A percentile compares a stretch with the other conserved stretches of the same genome.
phyloP scores from a whole-genome alignment of 495 filamentous ascomycete genomes.

The Penicillium mononematosum region DNA sequence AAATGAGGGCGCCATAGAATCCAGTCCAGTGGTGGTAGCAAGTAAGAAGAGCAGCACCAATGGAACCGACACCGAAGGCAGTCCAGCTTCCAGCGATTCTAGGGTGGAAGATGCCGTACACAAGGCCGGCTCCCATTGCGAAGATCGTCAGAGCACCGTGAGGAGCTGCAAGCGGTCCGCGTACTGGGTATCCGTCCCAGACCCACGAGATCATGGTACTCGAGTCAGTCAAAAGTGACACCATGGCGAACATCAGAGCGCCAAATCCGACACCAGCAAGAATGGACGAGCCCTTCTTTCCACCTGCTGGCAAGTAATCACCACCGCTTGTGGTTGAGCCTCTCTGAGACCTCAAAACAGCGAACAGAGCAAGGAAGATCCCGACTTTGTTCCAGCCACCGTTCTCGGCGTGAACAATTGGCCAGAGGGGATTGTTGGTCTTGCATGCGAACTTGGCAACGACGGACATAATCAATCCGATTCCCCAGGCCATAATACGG shows the following conservation, averaged over 20 bases:
- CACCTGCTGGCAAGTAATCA: constrained; percentile 46
- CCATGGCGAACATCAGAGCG: constrained; percentile 85
- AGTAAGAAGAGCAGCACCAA: constrained; percentile 80
- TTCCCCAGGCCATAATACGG: constrained; percentile 72
- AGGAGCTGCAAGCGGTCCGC: constrained; percentile 83
- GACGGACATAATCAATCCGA: constrained; percentile 81
- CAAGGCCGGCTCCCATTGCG: constrained; percentile 81
- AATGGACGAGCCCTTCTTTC: constrained; percentile 64
- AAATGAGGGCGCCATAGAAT: constrained; percentile 76
- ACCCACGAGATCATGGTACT: constrained; percentile 99
- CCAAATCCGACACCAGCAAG: constrained; percentile 76
- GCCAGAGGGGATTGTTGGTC: constrained; percentile 99
- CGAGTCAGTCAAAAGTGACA: constrained; percentile 91
- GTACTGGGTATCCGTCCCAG: constrained; percentile 96
- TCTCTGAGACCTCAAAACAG: constrained; percentile 69
- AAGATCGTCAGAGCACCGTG: constrained; percentile 83
- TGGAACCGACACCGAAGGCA: constrained; percentile 69
- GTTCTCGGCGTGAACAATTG: constrained; percentile 82
- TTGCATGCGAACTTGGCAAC: constrained; percentile 90
- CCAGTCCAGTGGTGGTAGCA: constrained; percentile 81
- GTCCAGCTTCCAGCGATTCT: constrained; percentile 75
- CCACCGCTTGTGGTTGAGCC: constrained; percentile 52
- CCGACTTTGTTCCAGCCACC: constrained; percentile 92
- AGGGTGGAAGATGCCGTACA: constrained; percentile 72
- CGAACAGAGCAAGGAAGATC: constrained; percentile 69